These are phyloP conservation scores for Shiraia bambusicola DNA, from an alignment of 2,329 filamentous ascomycete species.

Conservation along the genomic window DNA sequence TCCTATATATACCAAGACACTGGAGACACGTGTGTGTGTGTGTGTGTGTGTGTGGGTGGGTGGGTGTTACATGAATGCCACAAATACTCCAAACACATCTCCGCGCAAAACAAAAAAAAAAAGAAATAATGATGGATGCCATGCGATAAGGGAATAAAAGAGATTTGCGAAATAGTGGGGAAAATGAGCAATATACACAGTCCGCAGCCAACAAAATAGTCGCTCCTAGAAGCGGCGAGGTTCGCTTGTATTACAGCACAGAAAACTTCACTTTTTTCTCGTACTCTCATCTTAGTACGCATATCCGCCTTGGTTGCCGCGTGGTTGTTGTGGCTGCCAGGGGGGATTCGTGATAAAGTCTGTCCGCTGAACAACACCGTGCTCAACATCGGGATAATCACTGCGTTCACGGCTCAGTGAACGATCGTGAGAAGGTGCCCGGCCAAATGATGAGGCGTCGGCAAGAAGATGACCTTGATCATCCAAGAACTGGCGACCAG, in stretches of 20 bases:
- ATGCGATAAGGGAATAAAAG: conserved; percentile 6
- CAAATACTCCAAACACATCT: too few relatives aligned
- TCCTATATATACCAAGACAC: background rate
- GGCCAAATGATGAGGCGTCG: conserved; percentile 39
- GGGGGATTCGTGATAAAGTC: conserved; percentile 25
- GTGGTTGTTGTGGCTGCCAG: conserved; percentile 29
- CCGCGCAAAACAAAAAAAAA: too few relatives aligned
- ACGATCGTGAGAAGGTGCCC: conserved; percentile 25
- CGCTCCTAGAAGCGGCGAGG: too few relatives aligned
- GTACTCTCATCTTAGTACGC: conserved; percentile 25
- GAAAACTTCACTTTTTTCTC: conserved; percentile 10
- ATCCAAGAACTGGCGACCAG: conserved; percentile 26
- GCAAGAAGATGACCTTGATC: conserved; percentile 36
- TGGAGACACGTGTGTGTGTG: too few relatives aligned
- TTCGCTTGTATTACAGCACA: conserved; percentile 4
- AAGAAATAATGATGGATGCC: background rate
- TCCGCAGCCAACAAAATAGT: conserved; percentile 1
- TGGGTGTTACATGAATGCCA: too few relatives aligned
- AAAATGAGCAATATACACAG: conserved; percentile 18
- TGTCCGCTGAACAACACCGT: conserved; percentile 21
- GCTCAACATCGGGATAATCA: conserved; percentile 32
- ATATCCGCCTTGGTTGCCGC: conserved; percentile 24
- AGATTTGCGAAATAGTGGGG: background rate
- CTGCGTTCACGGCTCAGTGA: conserved; percentile 27
- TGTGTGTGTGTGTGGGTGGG: too few relatives aligned